Percentiles rank a stretch among this genome's conserved stretches.
phyloP scores from a whole-genome alignment of 2,329 filamentous ascomycete species.

The Stagonosporopsis cucurbitacearum region DNA sequence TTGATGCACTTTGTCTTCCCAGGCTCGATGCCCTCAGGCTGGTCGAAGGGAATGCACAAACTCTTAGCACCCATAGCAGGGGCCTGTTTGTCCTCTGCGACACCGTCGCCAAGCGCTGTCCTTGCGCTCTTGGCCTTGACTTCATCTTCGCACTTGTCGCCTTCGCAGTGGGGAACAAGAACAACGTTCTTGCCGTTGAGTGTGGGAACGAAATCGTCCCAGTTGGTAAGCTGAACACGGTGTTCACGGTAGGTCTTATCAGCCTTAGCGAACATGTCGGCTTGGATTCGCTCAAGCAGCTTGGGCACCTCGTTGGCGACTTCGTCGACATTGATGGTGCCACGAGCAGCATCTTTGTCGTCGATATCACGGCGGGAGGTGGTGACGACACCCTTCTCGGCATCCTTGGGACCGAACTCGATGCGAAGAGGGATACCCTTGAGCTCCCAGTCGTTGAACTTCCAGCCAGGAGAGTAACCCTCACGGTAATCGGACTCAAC shows the following conservation, averaged over 20 bases:
- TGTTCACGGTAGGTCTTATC: conserved; percentile 80
- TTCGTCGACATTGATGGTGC: conserved; percentile 76
- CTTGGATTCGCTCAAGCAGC: conserved; percentile 88
- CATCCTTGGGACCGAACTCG: conserved; percentile 95
- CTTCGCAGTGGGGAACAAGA: conserved; percentile 88
- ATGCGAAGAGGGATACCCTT: conserved; percentile 93
- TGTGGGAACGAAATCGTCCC: conserved; percentile 89
- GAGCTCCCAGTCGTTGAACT: conserved; percentile 99
- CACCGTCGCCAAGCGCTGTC: conserved; percentile 71
- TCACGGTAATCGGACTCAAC: conserved; percentile 84
- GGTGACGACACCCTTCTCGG: conserved; percentile 82
- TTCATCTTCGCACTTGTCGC: conserved; percentile 84
- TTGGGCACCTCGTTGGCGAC: conserved; percentile 75
- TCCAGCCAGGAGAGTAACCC: conserved; percentile 90
- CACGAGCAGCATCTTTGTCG: conserved; percentile 67
- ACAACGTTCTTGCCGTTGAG: conserved; percentile 93
- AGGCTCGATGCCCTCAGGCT: conserved; percentile 78
- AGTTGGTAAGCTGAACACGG: conserved; percentile 79
- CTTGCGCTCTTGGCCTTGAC: conserved; percentile 92
- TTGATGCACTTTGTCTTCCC: conserved; percentile 92
- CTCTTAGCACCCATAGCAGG: conserved; percentile 79
- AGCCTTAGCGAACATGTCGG: conserved; percentile 79
- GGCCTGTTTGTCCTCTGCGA: conserved; percentile 74
- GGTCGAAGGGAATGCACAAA: conserved; percentile 81
- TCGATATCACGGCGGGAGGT: conserved; percentile 84